Evolutionary conservation across 2,329 filamentous ascomycete species (phyloP).

Genomic region (Scedosporium boydii): DNA sequence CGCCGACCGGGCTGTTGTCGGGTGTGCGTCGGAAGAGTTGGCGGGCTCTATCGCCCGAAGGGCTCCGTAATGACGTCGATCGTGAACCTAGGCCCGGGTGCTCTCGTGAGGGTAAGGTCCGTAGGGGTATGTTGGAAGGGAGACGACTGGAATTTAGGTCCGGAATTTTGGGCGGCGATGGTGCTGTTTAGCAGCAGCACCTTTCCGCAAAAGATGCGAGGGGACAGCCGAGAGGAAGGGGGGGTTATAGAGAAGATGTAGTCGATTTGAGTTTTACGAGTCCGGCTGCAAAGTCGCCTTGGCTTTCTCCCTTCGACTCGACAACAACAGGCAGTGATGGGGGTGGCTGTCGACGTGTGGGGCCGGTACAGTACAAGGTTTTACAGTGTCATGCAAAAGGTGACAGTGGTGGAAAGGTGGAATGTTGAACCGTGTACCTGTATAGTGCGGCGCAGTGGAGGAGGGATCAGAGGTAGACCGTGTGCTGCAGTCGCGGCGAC

Average conservation of each 20-base stretch:
- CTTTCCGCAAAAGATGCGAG: slow-evolving; percentile 36
- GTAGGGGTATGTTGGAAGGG: slow-evolving; percentile 79
- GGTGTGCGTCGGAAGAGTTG: slow-evolving; percentile 34
- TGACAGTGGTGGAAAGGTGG: background rate
- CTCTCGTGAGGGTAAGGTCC: slow-evolving; percentile 47
- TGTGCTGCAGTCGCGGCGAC: too few species aligned
- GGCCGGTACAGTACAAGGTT: background rate
- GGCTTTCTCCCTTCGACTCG: background rate
- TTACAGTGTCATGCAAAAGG: background rate
- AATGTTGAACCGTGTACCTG: too few species aligned
- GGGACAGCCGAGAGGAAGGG: slow-evolving; percentile 2
- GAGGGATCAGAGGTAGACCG: too few species aligned
- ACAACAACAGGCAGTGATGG: background rate
- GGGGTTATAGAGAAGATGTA: background rate
- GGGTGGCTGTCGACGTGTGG: background rate
- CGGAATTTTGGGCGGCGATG: slow-evolving; percentile 76
- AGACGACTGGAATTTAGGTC: slow-evolving; percentile 57
- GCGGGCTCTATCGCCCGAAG: slow-evolving; percentile 16
- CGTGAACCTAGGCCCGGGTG: background rate
- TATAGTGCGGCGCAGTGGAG: too few species aligned
- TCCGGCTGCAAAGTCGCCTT: background rate
- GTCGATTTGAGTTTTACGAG: background rate
- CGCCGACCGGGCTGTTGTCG: slow-evolving; percentile 67
- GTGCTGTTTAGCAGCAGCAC: slow-evolving; percentile 74
- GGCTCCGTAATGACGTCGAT: slow-evolving; percentile 9